These are phyloP conservation scores for Hymenoscyphus infarciens DNA, from an alignment of 2,329 filamentous ascomycete genomes.

Conservation along the genomic window DNA sequence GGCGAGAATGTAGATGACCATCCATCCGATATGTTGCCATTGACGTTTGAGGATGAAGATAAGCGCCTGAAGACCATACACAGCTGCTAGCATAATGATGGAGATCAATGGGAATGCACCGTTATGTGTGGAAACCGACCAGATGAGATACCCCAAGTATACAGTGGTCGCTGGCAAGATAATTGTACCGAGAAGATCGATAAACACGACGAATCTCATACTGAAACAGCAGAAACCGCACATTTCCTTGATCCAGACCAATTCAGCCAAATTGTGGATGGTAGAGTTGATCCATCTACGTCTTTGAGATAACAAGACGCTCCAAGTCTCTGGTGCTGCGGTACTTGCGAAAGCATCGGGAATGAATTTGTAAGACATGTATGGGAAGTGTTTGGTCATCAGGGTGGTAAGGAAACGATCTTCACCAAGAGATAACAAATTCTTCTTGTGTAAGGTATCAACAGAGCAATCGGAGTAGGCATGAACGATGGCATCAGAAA, in stretches of 20 bases:
- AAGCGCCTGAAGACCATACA: constrained; percentile 92
- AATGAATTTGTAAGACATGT: constrained; percentile 94
- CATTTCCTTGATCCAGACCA: constrained; percentile 86
- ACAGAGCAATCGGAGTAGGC: constrained; percentile 89
- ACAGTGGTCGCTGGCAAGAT: constrained; percentile 85
- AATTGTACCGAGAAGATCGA: constrained; percentile 89
- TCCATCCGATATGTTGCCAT: constrained; percentile 99
- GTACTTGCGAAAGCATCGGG: constrained; percentile 91
- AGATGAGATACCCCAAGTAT: constrained; percentile 86
- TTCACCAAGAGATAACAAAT: constrained; percentile 87
- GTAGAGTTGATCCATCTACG: constrained; percentile 99
- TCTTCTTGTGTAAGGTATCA: constrained; percentile 93
- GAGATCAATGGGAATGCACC: constrained; percentile 85
- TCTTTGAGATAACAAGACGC: constrained; percentile 91
- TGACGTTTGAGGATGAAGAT: constrained; percentile 97
- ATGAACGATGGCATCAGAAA: constrained; percentile 79
- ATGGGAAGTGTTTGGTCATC: constrained; percentile 97
- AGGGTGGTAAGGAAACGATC: constrained; percentile 96
- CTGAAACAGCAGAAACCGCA: constrained; percentile 99
- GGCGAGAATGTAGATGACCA: constrained; percentile 97
- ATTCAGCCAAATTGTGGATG: constrained; percentile 89
- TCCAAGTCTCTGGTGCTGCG: constrained; percentile 90
- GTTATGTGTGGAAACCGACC: constrained; percentile 62
- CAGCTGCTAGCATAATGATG: constrained; percentile 80
- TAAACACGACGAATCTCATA: constrained; percentile 94